These are phyloP conservation scores for Hypoxylon trugodes DNA, from an alignment of 495 filamentous ascomycete genomes.

Conservation along the genomic window DNA sequence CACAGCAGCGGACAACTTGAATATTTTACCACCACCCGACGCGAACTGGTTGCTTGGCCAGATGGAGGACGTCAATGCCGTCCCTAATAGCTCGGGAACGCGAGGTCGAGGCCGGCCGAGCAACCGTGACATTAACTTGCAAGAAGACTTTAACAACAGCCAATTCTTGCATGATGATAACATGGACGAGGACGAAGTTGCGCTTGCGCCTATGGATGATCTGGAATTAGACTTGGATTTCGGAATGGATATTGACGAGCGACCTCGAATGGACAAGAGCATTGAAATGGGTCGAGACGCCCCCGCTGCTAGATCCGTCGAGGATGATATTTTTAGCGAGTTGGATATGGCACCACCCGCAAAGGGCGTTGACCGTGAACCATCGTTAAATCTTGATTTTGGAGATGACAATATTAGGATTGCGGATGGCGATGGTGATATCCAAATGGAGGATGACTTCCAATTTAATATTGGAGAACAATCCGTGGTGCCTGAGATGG, in stretches of 20 bases:
- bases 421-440: conserved; percentile 67
- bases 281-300: conserved; percentile 89
- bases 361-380: conserved; percentile 56
- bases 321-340: conserved; percentile 79
- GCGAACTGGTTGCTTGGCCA: conserved; percentile 77
- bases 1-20: conserved; percentile 87
- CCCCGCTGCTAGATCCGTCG: conserved; percentile 67
- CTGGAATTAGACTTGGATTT: conserved; percentile 66
- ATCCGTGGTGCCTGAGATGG: conserved; percentile 54
- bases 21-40: conserved; percentile 70
- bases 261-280: conserved; percentile 64
- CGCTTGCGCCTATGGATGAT: conserved; percentile 62
- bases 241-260: conserved; percentile 62
- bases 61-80: conserved; percentile 60
- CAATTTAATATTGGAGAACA: conserved; percentile 60
- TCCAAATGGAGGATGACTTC: conserved; percentile 68
- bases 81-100: conserved; percentile 48
- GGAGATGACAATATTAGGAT: conserved; percentile 62
- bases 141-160: conserved; percentile 67
- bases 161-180: conserved; percentile 74
- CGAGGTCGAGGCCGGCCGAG: conserved; percentile 65
- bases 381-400: conserved; percentile 58
- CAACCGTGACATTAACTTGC: conserved; percentile 70
- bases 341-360: conserved; percentile 57
- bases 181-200: conserved; percentile 61